Percentiles rank a stretch among this genome's conserved stretches.
phyloP scores from a whole-genome alignment of 345 rosid genomes.

The Eucalyptus melliodora region DNA sequence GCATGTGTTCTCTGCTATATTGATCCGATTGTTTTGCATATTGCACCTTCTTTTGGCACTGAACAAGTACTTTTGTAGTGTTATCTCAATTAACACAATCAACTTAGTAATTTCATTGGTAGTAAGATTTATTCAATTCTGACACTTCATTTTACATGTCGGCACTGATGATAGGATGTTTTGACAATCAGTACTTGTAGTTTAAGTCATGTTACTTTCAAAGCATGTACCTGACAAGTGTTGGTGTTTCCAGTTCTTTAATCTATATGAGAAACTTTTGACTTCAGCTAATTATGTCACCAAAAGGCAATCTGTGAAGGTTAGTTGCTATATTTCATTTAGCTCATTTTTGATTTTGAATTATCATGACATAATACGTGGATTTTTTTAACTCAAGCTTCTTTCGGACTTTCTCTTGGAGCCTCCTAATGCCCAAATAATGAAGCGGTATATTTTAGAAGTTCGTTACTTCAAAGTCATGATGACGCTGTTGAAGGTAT shows the following conservation, averaged over 20 bases:
- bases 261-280: constrained; percentile 66
- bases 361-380: not conserved
- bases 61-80: not conserved
- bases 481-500: constrained; percentile 86
- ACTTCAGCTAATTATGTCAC: constrained; percentile 91
- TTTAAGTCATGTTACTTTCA: not conserved
- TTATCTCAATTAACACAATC: not conserved
- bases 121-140: not conserved
- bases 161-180: not conserved
- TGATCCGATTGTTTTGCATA: not conserved
- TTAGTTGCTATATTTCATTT: constrained; percentile 10
- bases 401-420: constrained; percentile 92
- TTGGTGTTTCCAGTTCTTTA: constrained; percentile 77
- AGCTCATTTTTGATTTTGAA: not conserved
- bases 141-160: not conserved
- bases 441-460: constrained; percentile 88
- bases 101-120: not conserved
- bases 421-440: constrained; percentile 70
- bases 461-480: constrained; percentile 85
- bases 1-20: not conserved
- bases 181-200: not conserved
- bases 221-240: not conserved
- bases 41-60: not conserved
- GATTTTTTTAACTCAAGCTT: constrained; percentile 39
- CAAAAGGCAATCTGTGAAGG: constrained; percentile 95